Base-by-base conservation (phyloP, 495 filamentous ascomycete species). In the Podospora pseudopauciseta region DNA sequence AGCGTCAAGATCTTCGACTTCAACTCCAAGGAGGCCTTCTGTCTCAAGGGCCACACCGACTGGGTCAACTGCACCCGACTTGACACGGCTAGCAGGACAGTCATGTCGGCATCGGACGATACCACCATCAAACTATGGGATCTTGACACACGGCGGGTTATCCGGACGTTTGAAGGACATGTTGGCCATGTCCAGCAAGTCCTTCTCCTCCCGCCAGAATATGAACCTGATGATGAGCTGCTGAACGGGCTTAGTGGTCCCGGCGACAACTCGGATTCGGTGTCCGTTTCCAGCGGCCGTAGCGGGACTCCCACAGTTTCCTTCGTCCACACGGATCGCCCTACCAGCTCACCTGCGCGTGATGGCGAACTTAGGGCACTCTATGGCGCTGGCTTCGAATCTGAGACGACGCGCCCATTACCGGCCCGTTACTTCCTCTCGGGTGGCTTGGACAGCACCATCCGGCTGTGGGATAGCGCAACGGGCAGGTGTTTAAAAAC, bases 1-100 rank as follows among this genome's bases (percentile, higher is more conserved):
- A 94, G 91, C 6, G 89, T 99, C 78, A 93, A 93, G 72, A 90
- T 99, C 27, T 97, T 93, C 88, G 92, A 98, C 74, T 97, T 96
- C 74, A 86, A 90, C 70, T 90, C 91, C 66, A 92, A 92, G 72
- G 89, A 90, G 34, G 89, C 87, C 0, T 96, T 88, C 68, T 80
- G 87, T 23, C 83, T 99, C 7, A 88, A 88, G 44, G 93, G 93
- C 20, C 95, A 99, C 73, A 87, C 83, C 15, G 93, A 97, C 74
- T 97, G 94, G 90, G 94, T 98, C 70, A 99, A 99, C 74, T 88
- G 89, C 18, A 94, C 97, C 49, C 88, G 89, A 67, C 85, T 99
- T 34, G 93, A 98, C 73, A 84, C 86, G 0, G 75, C 85, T 9
- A 95, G 92, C 19, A 87, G 92, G 20, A 97, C 93, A 3, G 84